A percentile compares a stretch with the other conserved stretches of the same genome.
phyloP scores from a whole-genome alignment of 2,329 filamentous ascomycete genomes.

The Dothideomycetidae sp. region DNA sequence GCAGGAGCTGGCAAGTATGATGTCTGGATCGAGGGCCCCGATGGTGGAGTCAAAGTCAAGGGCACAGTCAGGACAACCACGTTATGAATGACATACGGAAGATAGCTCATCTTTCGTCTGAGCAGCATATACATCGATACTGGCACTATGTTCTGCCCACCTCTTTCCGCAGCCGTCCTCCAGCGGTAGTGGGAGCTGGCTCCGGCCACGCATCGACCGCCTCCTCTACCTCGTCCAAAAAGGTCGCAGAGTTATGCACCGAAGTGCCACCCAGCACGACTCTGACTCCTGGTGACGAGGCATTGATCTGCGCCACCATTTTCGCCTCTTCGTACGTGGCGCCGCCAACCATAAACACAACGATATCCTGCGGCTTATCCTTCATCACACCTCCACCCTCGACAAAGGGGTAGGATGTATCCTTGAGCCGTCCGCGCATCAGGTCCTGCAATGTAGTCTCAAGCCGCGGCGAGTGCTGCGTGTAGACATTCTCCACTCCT shows the following conservation, averaged over 20 bases:
- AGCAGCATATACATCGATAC: not conserved
- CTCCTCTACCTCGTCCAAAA: slow-evolving; percentile 84
- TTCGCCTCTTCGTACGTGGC: slow-evolving; percentile 95
- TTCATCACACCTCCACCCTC: slow-evolving; percentile 74
- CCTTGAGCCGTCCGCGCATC: slow-evolving; percentile 77
- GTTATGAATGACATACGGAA: not conserved
- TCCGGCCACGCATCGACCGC: slow-evolving; percentile 79
- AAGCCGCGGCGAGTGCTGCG: slow-evolving; percentile 81
- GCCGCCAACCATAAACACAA: slow-evolving; percentile 88
- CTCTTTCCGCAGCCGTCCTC: slow-evolving; percentile 48
- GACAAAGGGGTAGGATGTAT: slow-evolving; percentile 84
- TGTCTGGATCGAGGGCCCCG: slow-evolving; percentile 28
- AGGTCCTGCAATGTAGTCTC: slow-evolving; percentile 82
- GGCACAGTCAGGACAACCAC: slow-evolving; percentile 24
- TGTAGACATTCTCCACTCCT: slow-evolving; percentile 97
- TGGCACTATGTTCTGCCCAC: slow-evolving; percentile 31
- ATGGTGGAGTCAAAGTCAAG: slow-evolving; percentile 31
- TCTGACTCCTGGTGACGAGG: slow-evolving; percentile 71
- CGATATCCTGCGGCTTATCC: slow-evolving; percentile 92
- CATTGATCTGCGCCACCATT: slow-evolving; percentile 88
- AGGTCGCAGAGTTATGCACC: slow-evolving; percentile 75
- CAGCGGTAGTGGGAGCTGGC: slow-evolving; percentile 42
- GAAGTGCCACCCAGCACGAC: slow-evolving; percentile 81
- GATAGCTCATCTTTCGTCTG: not conserved
- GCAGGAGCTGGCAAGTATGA: slow-evolving; percentile 27